Conservation (phyloP, 1,284 basidiomycete genomes). For the Apiotrichum domesticum region DNA sequence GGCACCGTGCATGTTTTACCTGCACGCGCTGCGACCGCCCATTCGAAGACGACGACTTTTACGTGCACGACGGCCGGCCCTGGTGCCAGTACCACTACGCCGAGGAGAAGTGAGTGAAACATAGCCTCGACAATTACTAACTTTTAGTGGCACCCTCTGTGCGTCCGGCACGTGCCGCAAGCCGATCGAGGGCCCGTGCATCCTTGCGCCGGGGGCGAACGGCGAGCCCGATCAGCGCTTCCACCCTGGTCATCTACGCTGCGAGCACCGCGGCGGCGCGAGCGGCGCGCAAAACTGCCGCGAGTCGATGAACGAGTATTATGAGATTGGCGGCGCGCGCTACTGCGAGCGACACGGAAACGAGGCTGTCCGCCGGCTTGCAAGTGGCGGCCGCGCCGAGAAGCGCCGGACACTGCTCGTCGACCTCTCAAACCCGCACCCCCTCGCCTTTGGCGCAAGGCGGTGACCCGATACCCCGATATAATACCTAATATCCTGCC, state of each 20-base stretch:
- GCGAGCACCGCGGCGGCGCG: conserved; percentile 51
- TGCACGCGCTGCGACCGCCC: conserved; percentile 75
- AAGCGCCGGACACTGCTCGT: conserved; percentile 16
- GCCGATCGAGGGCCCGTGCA: conserved; percentile 85
- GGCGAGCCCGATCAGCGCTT: conserved; percentile 57
- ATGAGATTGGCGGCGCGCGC: conserved; percentile 74
- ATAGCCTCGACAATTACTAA: conserved; percentile 7
- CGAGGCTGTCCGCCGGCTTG: conserved; percentile 18
- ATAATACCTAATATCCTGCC: no score
- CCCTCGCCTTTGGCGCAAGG: no score
- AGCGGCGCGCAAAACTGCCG: conserved; percentile 28
- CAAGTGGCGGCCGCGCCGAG: conserved; percentile 7
- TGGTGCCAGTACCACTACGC: conserved; percentile 86
- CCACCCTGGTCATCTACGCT: conserved; percentile 74
- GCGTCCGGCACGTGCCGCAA: conserved; percentile 67
- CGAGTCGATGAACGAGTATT: conserved; percentile 59
- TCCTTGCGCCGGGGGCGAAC: conserved; percentile 58
- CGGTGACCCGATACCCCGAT: not conserved
- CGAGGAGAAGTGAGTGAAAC: conserved; percentile 59
- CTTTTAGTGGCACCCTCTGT: conserved; percentile 62
- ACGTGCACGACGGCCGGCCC: conserved; percentile 77
- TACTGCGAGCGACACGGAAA: conserved; percentile 68
- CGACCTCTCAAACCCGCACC: conserved; percentile 1
- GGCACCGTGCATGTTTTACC: conserved; percentile 81
- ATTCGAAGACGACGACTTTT: conserved; percentile 81